Evolutionary conservation across 2,329 filamentous ascomycete species (phyloP).

Genomic region (Talaromyces sp.): DNA sequence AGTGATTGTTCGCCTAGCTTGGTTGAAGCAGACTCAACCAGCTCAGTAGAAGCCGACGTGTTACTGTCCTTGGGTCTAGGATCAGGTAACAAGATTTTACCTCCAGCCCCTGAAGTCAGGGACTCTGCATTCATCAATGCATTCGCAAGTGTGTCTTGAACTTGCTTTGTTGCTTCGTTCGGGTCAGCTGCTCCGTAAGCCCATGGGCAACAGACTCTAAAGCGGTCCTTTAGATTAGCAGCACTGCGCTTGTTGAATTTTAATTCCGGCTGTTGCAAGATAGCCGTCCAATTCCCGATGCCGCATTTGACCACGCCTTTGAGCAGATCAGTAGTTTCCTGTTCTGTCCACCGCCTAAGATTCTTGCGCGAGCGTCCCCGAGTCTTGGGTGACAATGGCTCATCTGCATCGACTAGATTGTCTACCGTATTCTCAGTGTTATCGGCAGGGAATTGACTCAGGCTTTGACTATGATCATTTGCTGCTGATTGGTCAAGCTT

Average conservation of each 20-base stretch:
- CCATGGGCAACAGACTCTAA: slow-evolving; percentile 54
- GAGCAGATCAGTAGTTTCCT: slow-evolving; percentile 58
- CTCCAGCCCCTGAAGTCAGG: slow-evolving; percentile 22
- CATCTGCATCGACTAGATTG: slow-evolving; percentile 17
- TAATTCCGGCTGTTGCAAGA: slow-evolving; percentile 55
- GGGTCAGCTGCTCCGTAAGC: slow-evolving; percentile 40
- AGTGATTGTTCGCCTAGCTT: slow-evolving; percentile 6
- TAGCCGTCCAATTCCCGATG: slow-evolving; percentile 63
- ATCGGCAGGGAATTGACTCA: background rate
- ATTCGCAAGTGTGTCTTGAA: slow-evolving; percentile 36
- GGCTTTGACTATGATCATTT: background rate
- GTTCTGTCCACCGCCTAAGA: slow-evolving; percentile 55
- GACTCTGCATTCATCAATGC: slow-evolving; percentile 31
- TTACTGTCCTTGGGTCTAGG: slow-evolving; percentile 22
- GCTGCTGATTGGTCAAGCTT: background rate
- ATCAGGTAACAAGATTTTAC: slow-evolving; percentile 28
- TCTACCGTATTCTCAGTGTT: background rate
- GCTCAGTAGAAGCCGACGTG: slow-evolving; percentile 9
- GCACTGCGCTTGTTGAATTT: slow-evolving; percentile 58
- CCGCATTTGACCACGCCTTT: slow-evolving; percentile 59
- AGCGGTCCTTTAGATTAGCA: slow-evolving; percentile 62
- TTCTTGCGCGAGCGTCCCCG: slow-evolving; percentile 48
- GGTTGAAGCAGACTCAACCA: slow-evolving; percentile 11
- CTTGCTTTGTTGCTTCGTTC: slow-evolving; percentile 34
- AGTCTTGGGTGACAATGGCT: slow-evolving; percentile 32